Percentiles rank a stretch among this genome's conserved stretches.
Conservation (phyloP, 495 filamentous ascomycete genomes). For the Ascodesmis nigricans region DNA sequence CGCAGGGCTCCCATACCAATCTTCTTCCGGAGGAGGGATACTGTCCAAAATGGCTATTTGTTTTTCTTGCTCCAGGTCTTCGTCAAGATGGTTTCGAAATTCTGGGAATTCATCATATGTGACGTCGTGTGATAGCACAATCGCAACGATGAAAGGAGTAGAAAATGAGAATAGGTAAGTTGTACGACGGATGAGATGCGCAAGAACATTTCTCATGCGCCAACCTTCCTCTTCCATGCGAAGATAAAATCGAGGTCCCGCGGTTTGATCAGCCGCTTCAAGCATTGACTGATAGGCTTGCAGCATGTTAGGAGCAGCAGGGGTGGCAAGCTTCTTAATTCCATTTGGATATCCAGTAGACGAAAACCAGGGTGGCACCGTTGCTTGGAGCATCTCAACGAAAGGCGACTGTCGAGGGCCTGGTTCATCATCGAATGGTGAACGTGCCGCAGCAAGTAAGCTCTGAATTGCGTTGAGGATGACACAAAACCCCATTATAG, state of each 20-base stretch:
- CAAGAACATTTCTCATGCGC: conserved; percentile 21
- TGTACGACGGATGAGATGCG: conserved; percentile 14
- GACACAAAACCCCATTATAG: too few species aligned
- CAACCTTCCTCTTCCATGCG: conserved; percentile 16
- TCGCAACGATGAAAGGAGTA: conserved; percentile 11
- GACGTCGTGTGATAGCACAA: conserved; percentile 14
- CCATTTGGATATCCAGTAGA: too few species aligned
- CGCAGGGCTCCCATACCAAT: conserved; percentile 13
- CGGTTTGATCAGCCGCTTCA: conserved; percentile 12
- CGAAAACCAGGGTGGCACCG: too few species aligned
- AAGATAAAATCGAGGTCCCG: conserved; percentile 13
- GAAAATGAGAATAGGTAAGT: conserved; percentile 10
- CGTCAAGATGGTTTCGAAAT: conserved; percentile 11
- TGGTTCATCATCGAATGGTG: too few species aligned
- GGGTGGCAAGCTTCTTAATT: conserved; percentile 8
- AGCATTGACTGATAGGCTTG: conserved; percentile 17
- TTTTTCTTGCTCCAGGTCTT: conserved; percentile 10
- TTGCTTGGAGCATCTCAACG: too few species aligned
- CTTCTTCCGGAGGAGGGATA: conserved; percentile 18
- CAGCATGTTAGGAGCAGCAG: conserved; percentile 7
- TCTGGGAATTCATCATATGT: conserved; percentile 13
- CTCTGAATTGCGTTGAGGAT: too few species aligned
- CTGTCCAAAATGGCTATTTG: background rate
- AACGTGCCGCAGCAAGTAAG: too few species aligned
- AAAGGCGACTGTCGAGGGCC: too few species aligned